These are phyloP conservation scores for Aspergillus hancockii DNA, from an alignment of 495 filamentous ascomycete species.

Conservation along the genomic window DNA sequence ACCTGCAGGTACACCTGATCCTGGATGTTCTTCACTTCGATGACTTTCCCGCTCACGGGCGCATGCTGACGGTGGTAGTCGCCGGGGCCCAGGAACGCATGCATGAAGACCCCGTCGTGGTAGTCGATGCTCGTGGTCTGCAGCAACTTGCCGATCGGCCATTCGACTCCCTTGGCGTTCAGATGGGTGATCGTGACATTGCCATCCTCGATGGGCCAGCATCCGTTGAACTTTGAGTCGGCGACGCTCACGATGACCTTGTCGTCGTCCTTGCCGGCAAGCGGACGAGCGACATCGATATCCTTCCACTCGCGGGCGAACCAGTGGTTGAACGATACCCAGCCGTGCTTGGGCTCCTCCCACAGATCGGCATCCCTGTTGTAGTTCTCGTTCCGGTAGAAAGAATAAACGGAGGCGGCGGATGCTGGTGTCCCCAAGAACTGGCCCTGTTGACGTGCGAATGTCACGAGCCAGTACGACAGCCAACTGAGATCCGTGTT, in stretches of 20 bases:
- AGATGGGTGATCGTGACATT: not conserved
- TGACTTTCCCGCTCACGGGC: conserved; percentile 25
- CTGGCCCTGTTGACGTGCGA: conserved; percentile 26
- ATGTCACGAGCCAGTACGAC: conserved; percentile 35
- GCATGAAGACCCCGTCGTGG: conserved; percentile 24
- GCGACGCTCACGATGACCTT: conserved; percentile 5
- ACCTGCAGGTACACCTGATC: conserved; percentile 30
- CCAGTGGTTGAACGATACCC: conserved; percentile 14
- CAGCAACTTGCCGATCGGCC: conserved; percentile 28
- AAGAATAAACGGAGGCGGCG: not conserved
- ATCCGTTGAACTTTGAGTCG: conserved; percentile 4
- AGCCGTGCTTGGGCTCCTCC: conserved; percentile 5
- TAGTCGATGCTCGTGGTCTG: not conserved
- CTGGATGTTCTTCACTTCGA: conserved; percentile 30
- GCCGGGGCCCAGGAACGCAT: conserved; percentile 30
- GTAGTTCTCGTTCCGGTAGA: conserved; percentile 4
- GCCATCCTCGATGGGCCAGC: conserved; percentile 4
- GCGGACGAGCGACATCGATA: conserved; percentile 5
- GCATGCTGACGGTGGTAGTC: conserved; percentile 36
- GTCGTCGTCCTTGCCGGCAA: not conserved
- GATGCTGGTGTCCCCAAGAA: conserved; percentile 32
- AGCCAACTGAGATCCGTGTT: conserved; percentile 15
- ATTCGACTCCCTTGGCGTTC: conserved; percentile 25
- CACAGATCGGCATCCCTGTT: not conserved
- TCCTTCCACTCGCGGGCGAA: conserved; percentile 8